Conservation (phyloP, 2,329 filamentous ascomycete genomes). For the Tolypocladium endophyticum region DNA sequence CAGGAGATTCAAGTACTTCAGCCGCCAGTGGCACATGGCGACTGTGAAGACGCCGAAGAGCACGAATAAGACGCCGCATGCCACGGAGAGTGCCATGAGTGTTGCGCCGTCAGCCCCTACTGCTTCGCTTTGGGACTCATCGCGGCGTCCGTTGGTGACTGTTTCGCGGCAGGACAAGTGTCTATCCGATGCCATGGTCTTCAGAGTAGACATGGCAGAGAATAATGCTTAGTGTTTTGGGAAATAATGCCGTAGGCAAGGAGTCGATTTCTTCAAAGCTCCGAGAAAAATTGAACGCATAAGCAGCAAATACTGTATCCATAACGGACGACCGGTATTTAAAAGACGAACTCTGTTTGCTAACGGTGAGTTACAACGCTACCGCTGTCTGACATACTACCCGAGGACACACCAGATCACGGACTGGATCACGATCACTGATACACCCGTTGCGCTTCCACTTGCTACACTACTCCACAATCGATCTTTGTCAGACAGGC, state of each 20-base stretch:
- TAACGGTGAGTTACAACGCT: neutral
- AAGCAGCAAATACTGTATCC: neutral
- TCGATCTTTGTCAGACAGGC: too few species aligned
- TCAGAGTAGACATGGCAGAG: neutral
- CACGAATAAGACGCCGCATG: conserved; percentile 2
- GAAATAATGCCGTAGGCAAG: neutral
- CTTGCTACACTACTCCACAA: neutral
- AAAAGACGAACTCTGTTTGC: neutral
- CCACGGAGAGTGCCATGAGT: neutral
- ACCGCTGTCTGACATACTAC: too few species aligned
- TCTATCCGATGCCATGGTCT: neutral
- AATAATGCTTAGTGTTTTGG: too few species aligned
- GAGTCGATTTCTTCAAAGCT: neutral
- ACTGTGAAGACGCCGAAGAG: neutral
- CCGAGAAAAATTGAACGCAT: neutral
- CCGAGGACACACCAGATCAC: neutral
- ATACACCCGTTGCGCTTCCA: neutral
- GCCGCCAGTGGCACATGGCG: conserved; percentile 1
- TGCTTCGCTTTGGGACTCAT: neutral
- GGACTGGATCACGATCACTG: neutral
- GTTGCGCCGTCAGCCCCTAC: neutral
- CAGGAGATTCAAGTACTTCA: neutral
- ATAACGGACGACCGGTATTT: neutral
- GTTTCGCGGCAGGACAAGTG: neutral
- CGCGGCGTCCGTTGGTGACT: too few species aligned